Base-by-base conservation (phyloP, 805 yeast species). In the Sugiyamaella mastotermitis region DNA sequence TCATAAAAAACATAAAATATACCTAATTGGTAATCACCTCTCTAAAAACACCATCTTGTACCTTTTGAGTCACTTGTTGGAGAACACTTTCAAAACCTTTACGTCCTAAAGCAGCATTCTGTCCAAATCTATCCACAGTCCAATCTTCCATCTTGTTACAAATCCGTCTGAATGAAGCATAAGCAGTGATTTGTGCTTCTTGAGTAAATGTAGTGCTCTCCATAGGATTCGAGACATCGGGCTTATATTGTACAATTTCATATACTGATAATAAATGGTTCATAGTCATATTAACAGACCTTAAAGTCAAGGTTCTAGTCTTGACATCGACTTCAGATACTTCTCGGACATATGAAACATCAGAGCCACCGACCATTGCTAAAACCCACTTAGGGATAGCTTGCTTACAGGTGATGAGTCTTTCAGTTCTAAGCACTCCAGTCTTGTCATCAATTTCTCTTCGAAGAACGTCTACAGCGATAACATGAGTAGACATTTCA, bases 111-210 rank as follows among this genome's bases (percentile, higher is more conserved):
- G 62, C 62, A 11, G 97, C 96, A 59, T 90, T 90, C 57, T 84
- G 92, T 31, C 79, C 76, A 60, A 90, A 92, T 57, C 97, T 68
- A 53, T 83, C 84, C 4, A 85, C 81, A 0, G 88, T 76, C 95
- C 96, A 90, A 35, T 86, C 94, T 60, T 90, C 98, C 45, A 90
- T 68, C 58, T 83, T 80, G 55, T 78, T 83, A 57, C 94, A 82
- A 4, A 92, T 61, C 42, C 75, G 71, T 38, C 69, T 62, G 61
- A 86, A 71, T 2, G 81, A 66, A 6, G 86, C 84, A 58, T 79
- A 82, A 0, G 97, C 95, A 1, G 87, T 80, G 50, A 90, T 85
- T 47, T 83, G 86, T 0, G 98, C 98, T 46, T 73, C 76, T 60
- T 90, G 98, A 24, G 64, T 60, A 57, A 88, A 88, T 8, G 65